These are phyloP conservation scores for Anethum foeniculum DNA, from an alignment of 140 eudicot genomes.

Conservation along the genomic window DNA sequence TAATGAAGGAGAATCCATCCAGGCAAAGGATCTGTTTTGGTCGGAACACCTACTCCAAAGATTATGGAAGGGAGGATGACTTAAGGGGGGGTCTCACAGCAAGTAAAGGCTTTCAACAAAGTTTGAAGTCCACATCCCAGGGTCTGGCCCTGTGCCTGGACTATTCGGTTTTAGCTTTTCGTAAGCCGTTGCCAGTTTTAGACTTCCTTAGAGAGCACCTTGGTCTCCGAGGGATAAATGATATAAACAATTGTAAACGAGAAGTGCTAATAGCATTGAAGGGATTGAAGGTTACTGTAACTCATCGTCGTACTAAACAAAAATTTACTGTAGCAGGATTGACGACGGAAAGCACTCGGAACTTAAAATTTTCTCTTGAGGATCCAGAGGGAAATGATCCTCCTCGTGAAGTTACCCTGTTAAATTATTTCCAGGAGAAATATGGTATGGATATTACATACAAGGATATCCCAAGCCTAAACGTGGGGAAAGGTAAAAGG, in stretches of 20 bases:
- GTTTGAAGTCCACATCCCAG: conserved; percentile 40
- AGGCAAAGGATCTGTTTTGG: conserved; percentile 27
- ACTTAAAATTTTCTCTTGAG: conserved; percentile 19
- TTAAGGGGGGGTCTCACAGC: conserved; percentile 35
- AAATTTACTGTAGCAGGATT: conserved; percentile 35
- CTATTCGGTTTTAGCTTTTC: conserved; percentile 34
- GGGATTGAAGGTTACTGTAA: conserved; percentile 38
- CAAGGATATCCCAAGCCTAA: conserved; percentile 36
- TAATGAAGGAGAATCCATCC: conserved; percentile 50
- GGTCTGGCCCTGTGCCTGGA: conserved; percentile 47
- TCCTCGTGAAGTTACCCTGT: conserved; percentile 15
- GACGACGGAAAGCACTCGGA: conserved; percentile 19
- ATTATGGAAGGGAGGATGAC: conserved; percentile 12
- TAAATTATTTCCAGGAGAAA: conserved; percentile 35
- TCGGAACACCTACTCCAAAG: conserved; percentile 24
- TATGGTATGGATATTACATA: conserved; percentile 20
- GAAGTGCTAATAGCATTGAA: conserved; percentile 16
- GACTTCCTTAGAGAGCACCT: conserved; percentile 37
- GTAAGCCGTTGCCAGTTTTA: conserved; percentile 34
- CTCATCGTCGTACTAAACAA: conserved; percentile 43
- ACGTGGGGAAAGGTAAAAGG: conserved; percentile 28
- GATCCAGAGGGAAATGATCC: conserved; percentile 30
- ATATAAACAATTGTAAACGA: conserved; percentile 7
- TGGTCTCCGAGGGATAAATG: conserved; percentile 13
- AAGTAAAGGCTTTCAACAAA: conserved; percentile 40